These are phyloP conservation scores for Solanum ossicruentum DNA, from an alignment of 257 asterid genomes.

Conservation along the genomic window DNA sequence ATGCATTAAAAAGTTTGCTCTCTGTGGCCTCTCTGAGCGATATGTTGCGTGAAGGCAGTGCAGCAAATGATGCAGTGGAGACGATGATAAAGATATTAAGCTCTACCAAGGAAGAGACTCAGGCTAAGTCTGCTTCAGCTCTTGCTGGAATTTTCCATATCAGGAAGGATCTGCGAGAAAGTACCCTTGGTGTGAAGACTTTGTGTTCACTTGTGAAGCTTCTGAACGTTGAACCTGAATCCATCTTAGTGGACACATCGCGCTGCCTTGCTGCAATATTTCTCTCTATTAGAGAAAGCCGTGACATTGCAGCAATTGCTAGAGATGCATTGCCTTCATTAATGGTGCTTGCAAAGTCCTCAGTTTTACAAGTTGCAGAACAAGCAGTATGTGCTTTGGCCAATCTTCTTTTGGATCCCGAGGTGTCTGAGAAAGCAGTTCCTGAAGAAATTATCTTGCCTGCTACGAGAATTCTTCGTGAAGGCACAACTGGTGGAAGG, in stretches of 20 bases:
- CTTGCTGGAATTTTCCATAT: conserved; percentile 76
- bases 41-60: conserved; percentile 91
- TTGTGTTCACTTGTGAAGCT: conserved; percentile 58
- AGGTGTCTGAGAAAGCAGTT: conserved; percentile 58
- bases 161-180: conserved; percentile 91
- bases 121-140: conserved; percentile 76
- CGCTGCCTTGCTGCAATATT: conserved; percentile 83
- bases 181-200: conserved; percentile 54
- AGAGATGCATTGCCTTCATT: conserved; percentile 65
- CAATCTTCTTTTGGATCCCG: conserved; percentile 79
- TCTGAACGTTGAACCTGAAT: conserved; percentile 56
- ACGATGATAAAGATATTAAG: conserved; percentile 78
- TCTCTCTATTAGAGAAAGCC: conserved; percentile 81
- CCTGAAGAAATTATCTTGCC: conserved; percentile 75
- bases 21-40: conserved; percentile 77
- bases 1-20: conserved; percentile 85
- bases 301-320: conserved; percentile 73
- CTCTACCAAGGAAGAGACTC: conserved; percentile 86
- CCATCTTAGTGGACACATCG: conserved; percentile 56
- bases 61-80: conserved; percentile 94
- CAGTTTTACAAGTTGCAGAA: conserved; percentile 71
- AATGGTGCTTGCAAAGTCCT: conserved; percentile 66
- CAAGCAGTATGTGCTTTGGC: conserved; percentile 96
- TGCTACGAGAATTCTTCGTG: conserved; percentile 77
- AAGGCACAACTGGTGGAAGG: conserved; percentile 67